Base-by-base conservation (phyloP, 2,329 filamentous ascomycete species). In the Monosporascus sp. region DNA sequence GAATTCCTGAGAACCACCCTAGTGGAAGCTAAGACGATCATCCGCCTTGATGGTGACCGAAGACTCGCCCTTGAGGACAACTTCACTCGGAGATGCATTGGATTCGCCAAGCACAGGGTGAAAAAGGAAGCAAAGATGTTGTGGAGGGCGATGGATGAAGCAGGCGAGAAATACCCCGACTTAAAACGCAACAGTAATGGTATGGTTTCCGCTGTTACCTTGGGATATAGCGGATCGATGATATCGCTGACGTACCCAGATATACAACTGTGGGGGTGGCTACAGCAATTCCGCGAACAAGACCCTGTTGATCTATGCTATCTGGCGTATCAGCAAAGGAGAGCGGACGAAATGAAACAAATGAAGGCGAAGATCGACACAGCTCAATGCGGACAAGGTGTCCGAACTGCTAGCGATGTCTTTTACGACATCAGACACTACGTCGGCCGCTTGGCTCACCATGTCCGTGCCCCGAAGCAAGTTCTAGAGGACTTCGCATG, bases 371-470 rank as follows among this genome's bases (percentile, higher is more conserved):
- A n/a, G 48, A 59, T 54, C 37, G 15, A 53, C 38, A 15, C 20
- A 20, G 5, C 25, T 56, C 3, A 5, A 1, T 27, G 25, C 51
- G 0, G 52, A 54, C 8, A 45, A 39, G 22, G 44, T 25, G 0
- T 47, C n/a, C 1, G 44, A 49, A 1, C 20, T 5, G 1, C 27
- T 31, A 2, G 45, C 44, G 36, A 48, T n/a, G 24, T 41, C 0
- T 74, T 74, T 51, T 51, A 55, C 4, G 41, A 47, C 3, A 63
- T 71, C 5, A 62, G 64, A 5, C 78, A 80, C 57, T 65, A 68
- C 36, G 60, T 81, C 7, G 75, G 77, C 2, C 68, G 76, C 1
- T 59, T 81, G 2, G 72, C 71, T n/a, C 62, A 73, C 22, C 72
- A 73, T 49, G 60, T 74, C 2, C 68, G 74, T 9, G 70, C 72